phyloP scores from a whole-genome alignment of 768 basidiomycete species.

The Omphalotus guepiniiformis region DNA sequence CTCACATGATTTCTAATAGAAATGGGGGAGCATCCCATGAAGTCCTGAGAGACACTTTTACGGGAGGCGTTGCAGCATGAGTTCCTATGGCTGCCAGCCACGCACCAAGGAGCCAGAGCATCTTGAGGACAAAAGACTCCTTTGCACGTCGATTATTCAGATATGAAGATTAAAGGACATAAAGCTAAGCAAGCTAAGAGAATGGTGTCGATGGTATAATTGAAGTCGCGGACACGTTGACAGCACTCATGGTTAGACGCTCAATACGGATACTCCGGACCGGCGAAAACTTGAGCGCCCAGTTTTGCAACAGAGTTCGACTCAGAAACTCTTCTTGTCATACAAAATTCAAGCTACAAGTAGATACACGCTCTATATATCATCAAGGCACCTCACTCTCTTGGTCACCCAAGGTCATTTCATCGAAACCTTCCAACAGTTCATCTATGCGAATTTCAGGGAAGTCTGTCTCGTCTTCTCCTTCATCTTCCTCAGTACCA shows the following conservation, averaged over 20 bases:
- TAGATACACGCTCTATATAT: too few relatives aligned
- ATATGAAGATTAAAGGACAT: too few relatives aligned
- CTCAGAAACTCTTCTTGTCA: too few relatives aligned
- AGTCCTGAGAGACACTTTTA: conserved; percentile 56
- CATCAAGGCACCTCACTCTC: conserved; percentile 20
- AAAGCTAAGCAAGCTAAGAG: too few relatives aligned
- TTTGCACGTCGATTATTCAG: too few relatives aligned
- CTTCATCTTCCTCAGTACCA: conserved; percentile 32
- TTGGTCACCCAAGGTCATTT: conserved; percentile 68
- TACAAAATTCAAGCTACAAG: too few relatives aligned
- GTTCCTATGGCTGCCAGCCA: not conserved
- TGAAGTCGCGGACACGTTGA: too few relatives aligned
- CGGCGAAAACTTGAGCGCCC: too few relatives aligned
- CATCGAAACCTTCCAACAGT: conserved; percentile 87
- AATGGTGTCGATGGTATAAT: too few relatives aligned
- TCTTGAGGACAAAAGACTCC: conserved; percentile 2
- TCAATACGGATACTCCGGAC: too few relatives aligned
- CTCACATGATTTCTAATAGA: conserved; percentile 63
- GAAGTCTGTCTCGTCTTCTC: conserved; percentile 72
- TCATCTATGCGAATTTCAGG: conserved; percentile 84
- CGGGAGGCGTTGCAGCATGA: conserved; percentile 36
- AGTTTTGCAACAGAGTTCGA: too few relatives aligned
- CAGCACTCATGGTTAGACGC: too few relatives aligned
- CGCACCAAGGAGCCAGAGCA: conserved; percentile 10
- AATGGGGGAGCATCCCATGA: conserved; percentile 65